phyloP scores from a whole-genome alignment of 2,329 filamentous ascomycete genomes.

The Ophiostoma sp. region DNA sequence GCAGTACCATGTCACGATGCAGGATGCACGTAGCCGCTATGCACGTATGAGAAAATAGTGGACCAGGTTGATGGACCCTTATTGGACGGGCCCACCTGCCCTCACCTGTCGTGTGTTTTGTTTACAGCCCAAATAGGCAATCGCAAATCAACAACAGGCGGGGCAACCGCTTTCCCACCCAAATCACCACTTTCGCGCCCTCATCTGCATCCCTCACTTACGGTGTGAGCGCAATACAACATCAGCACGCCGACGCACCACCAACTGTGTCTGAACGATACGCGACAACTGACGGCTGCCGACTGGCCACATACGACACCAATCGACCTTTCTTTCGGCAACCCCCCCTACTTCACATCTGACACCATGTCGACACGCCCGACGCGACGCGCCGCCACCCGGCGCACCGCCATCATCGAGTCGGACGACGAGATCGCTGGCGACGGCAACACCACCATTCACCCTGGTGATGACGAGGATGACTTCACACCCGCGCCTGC shows the following conservation, averaged over 20 bases:
- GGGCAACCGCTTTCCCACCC: slow-evolving; percentile 23
- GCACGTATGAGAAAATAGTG: slow-evolving; percentile 3
- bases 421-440: slow-evolving; percentile 68
- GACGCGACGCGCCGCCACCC: slow-evolving; percentile 47
- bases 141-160: slow-evolving; percentile 28
- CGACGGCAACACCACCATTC: slow-evolving; percentile 36
- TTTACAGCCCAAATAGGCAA: slow-evolving; percentile 28
- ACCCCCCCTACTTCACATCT: slow-evolving; percentile 1
- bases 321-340: slow-evolving; percentile 17
- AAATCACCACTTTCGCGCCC: slow-evolving; percentile 11
- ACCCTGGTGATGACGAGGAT: slow-evolving; percentile 59
- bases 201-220: slow-evolving; percentile 12
- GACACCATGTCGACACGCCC: slow-evolving; percentile 39
- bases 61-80: neutral
- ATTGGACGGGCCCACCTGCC: neutral
- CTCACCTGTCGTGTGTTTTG: slow-evolving; percentile 24
- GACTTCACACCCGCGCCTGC: slow-evolving; percentile 72
- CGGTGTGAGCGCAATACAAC: slow-evolving; percentile 8
- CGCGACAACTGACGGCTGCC: neutral
- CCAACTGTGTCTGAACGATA: neutral
- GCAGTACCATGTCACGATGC: neutral
- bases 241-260: neutral
- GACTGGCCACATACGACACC: neutral
- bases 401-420: slow-evolving; percentile 70
- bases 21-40: neutral